Conservation (phyloP, 108 stramenopile genomes). For the Cyclotella baltica region DNA sequence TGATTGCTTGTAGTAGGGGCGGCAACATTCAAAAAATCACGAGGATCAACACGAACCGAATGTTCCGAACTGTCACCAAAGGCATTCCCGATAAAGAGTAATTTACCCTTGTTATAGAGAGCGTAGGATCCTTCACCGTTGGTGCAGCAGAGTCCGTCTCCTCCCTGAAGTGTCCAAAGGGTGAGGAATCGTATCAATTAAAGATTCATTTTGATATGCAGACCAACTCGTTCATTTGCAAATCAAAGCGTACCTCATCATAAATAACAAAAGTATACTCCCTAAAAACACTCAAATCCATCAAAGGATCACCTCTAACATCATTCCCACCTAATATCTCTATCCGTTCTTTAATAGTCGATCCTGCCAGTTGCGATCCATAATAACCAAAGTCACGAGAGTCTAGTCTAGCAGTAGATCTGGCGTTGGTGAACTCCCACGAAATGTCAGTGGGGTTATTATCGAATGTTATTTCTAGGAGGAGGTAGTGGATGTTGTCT, state of each 20-base stretch:
- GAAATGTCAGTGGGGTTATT: constrained; percentile 4
- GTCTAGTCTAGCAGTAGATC: not conserved
- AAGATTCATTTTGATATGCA: not conserved
- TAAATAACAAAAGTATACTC: constrained; percentile 38
- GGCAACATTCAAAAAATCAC: not conserved
- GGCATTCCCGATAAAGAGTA: constrained; percentile 15
- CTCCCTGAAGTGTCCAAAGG: too few relatives aligned
- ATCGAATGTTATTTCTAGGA: constrained; percentile 28
- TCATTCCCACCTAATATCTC: constrained; percentile 18
- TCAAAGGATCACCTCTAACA: constrained; percentile 19
- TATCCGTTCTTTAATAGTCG: constrained; percentile 3
- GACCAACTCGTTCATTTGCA: not conserved
- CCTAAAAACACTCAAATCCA: constrained; percentile 1
- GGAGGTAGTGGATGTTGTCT: constrained; percentile 8
- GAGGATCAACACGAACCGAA: constrained; percentile 26
- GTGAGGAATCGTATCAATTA: too few relatives aligned
- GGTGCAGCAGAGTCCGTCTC: constrained; percentile 40
- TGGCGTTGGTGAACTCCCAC: constrained; percentile 28
- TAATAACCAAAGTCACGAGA: constrained; percentile 18
- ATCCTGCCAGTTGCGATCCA: not conserved
- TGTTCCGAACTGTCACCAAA: constrained; percentile 26
- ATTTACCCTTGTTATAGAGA: constrained; percentile 14
- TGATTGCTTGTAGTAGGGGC: not conserved
- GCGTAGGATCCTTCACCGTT: constrained; percentile 23
- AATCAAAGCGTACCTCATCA: constrained; percentile 24